These are phyloP conservation scores for Pythium apleroticum DNA, from an alignment of 352 stramenopile species.

Conservation along the genomic window DNA sequence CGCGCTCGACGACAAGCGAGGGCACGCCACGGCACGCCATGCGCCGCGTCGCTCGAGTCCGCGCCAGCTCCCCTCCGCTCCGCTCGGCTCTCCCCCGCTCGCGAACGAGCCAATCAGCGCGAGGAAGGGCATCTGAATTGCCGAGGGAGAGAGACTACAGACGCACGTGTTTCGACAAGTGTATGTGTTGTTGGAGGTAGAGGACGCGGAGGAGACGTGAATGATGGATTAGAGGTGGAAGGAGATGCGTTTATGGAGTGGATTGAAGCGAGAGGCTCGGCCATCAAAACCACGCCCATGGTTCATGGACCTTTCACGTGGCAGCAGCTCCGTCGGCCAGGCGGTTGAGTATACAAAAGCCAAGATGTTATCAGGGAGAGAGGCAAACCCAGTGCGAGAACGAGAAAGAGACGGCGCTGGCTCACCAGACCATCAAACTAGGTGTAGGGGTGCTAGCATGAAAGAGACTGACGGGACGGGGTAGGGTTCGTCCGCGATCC, in stretches of 20 bases:
- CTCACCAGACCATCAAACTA: constrained; percentile 15
- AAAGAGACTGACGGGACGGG: constrained; percentile 21
- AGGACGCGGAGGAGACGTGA: neutral
- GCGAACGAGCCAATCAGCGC: constrained; percentile 29
- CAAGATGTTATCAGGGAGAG: constrained; percentile 20
- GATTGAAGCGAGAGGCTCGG: constrained; percentile 26
- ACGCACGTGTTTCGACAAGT: neutral
- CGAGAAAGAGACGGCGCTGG: constrained; percentile 25
- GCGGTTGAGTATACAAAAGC: constrained; percentile 12
- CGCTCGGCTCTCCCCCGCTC: constrained; percentile 26
- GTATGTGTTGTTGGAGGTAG: constrained; percentile 3
- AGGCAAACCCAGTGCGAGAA: constrained; percentile 7
- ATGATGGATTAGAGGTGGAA: neutral
- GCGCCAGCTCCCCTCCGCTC: constrained; percentile 4
- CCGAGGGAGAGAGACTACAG: constrained; percentile 15
- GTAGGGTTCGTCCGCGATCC: constrained; percentile 10
- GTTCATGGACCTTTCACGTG: constrained; percentile 23
- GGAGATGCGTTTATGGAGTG: constrained; percentile 2
- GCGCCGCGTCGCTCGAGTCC: constrained; percentile 16
- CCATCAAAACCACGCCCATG: constrained; percentile 17
- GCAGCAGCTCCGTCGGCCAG: constrained; percentile 24
- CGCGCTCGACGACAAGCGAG: constrained; percentile 40
- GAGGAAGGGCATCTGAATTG: constrained; percentile 17
- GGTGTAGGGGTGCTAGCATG: constrained; percentile 17
- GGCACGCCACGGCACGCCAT: constrained; percentile 28